A percentile compares a stretch with the other conserved stretches of the same genome.
These are phyloP conservation scores for Candolleomyces eurysporus DNA, from an alignment of 768 basidiomycete genomes.

Conservation along the genomic window DNA sequence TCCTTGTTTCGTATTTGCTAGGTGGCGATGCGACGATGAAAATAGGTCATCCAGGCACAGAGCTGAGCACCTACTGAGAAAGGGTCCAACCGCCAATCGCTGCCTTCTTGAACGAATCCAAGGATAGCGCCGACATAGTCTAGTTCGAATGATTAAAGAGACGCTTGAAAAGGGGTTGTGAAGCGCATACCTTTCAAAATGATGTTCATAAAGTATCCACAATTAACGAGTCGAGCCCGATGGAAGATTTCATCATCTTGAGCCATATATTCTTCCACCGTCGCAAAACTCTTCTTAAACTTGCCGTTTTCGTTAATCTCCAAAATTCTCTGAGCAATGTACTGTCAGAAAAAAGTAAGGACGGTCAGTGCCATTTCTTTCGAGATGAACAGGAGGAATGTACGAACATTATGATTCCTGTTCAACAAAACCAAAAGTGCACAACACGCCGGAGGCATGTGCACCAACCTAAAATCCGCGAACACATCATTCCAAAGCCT, in stretches of 20 bases:
- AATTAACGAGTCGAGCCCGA: conserved; percentile 70
- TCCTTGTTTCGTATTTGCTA: conserved; percentile 49
- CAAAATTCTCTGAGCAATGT: conserved; percentile 63
- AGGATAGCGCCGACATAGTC: conserved; percentile 79
- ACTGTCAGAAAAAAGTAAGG: conserved; percentile 37
- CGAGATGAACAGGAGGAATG: not conserved
- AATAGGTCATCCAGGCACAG: not conserved
- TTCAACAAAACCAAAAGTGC: conserved; percentile 67
- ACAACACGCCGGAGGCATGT: conserved; percentile 71
- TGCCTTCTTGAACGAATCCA: conserved; percentile 62
- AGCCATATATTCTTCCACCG: conserved; percentile 20
- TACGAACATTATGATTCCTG: conserved; percentile 71
- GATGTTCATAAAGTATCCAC: conserved; percentile 67
- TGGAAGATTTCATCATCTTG: conserved; percentile 83
- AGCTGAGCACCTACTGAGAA: conserved; percentile 42
- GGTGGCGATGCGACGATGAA: not conserved
- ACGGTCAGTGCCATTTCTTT: conserved; percentile 7
- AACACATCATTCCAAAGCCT: conserved; percentile 67
- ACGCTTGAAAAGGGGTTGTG: not conserved
- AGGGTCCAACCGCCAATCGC: conserved; percentile 68
- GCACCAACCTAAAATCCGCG: conserved; percentile 59
- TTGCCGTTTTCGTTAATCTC: conserved; percentile 64
- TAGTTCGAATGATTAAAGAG: conserved; percentile 2
- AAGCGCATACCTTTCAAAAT: conserved; percentile 49
- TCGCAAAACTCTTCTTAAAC: conserved; percentile 30